Percentiles rank a stretch among this genome's conserved stretches.
phyloP scores from a whole-genome alignment of 352 stramenopile genomes.

The Phytophthora lateralis region DNA sequence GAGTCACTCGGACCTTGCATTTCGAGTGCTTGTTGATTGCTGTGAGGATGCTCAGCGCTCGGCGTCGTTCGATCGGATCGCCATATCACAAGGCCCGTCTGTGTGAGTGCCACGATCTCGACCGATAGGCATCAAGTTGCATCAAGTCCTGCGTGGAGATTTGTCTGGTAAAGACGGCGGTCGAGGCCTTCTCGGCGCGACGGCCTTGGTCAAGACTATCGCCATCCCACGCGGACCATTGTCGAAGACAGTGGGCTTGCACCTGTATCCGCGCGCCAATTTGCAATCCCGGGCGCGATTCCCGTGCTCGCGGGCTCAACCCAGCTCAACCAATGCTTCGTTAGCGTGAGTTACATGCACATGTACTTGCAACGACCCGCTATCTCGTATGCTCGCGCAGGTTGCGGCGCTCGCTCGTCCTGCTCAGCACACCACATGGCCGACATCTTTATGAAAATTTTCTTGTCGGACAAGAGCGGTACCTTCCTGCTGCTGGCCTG shows the following conservation, averaged over 20 bases:
- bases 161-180: constrained; percentile 15
- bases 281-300: constrained; percentile 21
- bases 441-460: constrained; percentile 35
- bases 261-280: constrained; percentile 2
- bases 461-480: constrained; percentile 33
- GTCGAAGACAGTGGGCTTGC: constrained; percentile 25
- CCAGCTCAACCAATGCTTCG: too few relatives aligned
- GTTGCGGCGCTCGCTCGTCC: constrained; percentile 16
- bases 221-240: neutral
- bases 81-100: neutral
- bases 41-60: constrained; percentile 7
- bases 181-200: neutral
- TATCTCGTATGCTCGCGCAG: constrained; percentile 10
- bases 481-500: too few relatives aligned
- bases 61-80: constrained; percentile 16
- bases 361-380: neutral
- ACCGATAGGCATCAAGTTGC: neutral
- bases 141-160: neutral
- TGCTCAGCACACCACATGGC: constrained; percentile 13
- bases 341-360: too few relatives aligned
- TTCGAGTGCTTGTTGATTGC: constrained; percentile 24
- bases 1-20: constrained; percentile 12
- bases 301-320: neutral
- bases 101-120: neutral
- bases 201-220: neutral